Evolutionary conservation across 495 filamentous ascomycete genomes (phyloP).

Genomic region (Staphylotrichum longicolle): DNA sequence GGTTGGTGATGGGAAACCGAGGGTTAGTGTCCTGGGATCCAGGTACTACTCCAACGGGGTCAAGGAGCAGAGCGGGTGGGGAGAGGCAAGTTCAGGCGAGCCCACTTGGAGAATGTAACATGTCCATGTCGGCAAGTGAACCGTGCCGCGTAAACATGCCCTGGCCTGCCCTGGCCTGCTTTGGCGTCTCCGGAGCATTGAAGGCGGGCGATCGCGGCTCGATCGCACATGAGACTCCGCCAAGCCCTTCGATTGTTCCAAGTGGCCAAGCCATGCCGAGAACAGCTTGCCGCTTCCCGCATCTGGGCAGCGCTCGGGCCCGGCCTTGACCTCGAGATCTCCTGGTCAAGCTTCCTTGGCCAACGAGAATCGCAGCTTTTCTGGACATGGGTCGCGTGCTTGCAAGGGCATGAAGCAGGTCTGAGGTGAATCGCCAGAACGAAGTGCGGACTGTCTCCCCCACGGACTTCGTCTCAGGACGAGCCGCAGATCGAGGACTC

Average conservation of each 20-base stretch:
- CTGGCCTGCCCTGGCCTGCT: neutral
- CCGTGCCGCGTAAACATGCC: conserved; percentile 9
- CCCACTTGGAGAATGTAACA: conserved; percentile 13
- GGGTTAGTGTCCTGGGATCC: no score
- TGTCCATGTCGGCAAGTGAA: neutral
- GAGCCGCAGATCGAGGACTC: conserved; percentile 4
- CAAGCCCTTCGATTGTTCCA: conserved; percentile 33
- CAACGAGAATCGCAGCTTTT: conserved; percentile 5
- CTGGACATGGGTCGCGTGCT: conserved; percentile 1
- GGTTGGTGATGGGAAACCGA: neutral
- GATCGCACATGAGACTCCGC: conserved; percentile 42
- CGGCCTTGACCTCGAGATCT: conserved; percentile 12
- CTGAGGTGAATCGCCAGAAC: neutral
- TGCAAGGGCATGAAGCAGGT: conserved; percentile 9
- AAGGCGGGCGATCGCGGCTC: conserved; percentile 25
- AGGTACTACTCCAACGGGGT: no score
- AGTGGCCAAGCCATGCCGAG: conserved; percentile 24
- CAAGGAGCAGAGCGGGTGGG: neutral
- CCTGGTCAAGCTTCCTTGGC: conserved; percentile 11
- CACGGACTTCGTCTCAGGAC: conserved; percentile 8
- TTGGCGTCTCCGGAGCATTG: neutral
- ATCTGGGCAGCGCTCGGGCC: conserved; percentile 17
- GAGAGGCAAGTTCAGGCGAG: conserved; percentile 28
- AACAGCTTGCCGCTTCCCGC: conserved; percentile 8
- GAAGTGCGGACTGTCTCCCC: neutral